These are phyloP conservation scores for Phaeotremella fagi DNA, from an alignment of 768 basidiomycete genomes.

Conservation along the genomic window DNA sequence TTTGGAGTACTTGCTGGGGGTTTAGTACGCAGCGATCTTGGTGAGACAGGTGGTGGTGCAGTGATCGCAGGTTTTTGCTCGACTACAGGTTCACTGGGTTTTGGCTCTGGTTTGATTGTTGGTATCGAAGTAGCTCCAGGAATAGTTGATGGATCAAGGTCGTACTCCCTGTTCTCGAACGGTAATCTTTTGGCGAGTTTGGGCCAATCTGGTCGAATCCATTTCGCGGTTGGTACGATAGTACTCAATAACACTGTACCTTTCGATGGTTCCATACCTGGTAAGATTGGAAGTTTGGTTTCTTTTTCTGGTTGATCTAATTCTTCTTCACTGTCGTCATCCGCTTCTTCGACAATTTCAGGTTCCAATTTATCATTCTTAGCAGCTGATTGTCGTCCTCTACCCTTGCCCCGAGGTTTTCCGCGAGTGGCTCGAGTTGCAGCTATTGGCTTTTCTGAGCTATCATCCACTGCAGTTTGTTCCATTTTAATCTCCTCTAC, in stretches of 20 bases:
- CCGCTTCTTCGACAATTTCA: not conserved
- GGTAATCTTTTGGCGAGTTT: constrained; percentile 22
- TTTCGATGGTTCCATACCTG: constrained; percentile 10
- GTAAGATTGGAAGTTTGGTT: constrained; percentile 6
- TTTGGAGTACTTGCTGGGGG: not conserved
- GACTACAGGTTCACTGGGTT: not conserved
- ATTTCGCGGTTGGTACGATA: constrained; percentile 16
- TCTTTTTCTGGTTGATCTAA: not conserved
- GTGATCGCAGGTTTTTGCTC: not conserved
- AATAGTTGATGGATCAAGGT: constrained; percentile 1
- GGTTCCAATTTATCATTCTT: not conserved
- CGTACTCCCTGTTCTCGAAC: constrained; percentile 21
- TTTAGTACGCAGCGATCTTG: not conserved
- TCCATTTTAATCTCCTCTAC: not conserved
- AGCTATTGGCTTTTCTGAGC: no score
- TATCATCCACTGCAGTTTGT: no score
- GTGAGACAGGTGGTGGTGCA: not conserved
- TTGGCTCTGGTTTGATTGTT: not conserved
- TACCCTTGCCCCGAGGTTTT: not conserved
- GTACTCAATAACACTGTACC: constrained; percentile 33
- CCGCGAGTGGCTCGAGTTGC: no score
- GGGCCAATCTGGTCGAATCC: constrained; percentile 29
- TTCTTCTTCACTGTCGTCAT: not conserved
- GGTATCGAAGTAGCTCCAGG: not conserved
- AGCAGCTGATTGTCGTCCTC: not conserved